Conservation (phyloP, 2,329 filamentous ascomycete genomes). For the Aspergillus fijiensis region DNA sequence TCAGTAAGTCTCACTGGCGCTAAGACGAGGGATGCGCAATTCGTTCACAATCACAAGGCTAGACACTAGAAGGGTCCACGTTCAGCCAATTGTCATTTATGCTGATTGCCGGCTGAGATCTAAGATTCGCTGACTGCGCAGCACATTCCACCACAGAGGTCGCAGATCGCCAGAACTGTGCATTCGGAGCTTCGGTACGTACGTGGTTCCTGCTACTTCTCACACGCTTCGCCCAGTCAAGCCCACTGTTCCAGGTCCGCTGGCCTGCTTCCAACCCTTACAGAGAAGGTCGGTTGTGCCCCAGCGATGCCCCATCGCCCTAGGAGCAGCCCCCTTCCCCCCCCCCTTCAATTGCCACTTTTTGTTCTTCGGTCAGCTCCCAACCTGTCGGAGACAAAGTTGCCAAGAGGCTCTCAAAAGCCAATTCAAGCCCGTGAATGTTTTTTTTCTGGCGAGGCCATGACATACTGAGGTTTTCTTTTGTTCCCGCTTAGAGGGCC, state of each 20-base stretch:
- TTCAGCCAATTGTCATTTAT: neutral
- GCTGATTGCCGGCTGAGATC: neutral
- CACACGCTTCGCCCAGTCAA: neutral
- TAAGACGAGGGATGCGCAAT: constrained; percentile 13
- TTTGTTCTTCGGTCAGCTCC: constrained; percentile 5
- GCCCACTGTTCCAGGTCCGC: constrained; percentile 2
- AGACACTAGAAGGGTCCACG: neutral
- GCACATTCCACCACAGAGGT: constrained; percentile 3
- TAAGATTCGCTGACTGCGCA: constrained; percentile 1
- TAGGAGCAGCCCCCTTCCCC: neutral
- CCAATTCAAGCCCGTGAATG: neutral
- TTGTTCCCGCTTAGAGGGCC: neutral
- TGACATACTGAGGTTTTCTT: neutral
- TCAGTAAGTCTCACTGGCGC: constrained; percentile 10
- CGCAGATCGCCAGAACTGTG: constrained; percentile 3
- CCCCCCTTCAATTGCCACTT: neutral
- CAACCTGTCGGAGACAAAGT: neutral
- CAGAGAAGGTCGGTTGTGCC: constrained; percentile 2
- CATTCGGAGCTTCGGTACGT: neutral
- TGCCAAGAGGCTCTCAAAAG: neutral
- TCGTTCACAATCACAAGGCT: constrained; percentile 12
- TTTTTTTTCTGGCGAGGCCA: neutral
- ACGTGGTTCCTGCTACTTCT: neutral
- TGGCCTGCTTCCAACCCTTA: constrained; percentile 1
- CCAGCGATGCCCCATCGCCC: constrained; percentile 4